A percentile compares a stretch with the other conserved stretches of the same genome.
Evolutionary conservation across 2,329 filamentous ascomycete genomes (phyloP).

Genomic region (Rhynchosporium agropyri): DNA sequence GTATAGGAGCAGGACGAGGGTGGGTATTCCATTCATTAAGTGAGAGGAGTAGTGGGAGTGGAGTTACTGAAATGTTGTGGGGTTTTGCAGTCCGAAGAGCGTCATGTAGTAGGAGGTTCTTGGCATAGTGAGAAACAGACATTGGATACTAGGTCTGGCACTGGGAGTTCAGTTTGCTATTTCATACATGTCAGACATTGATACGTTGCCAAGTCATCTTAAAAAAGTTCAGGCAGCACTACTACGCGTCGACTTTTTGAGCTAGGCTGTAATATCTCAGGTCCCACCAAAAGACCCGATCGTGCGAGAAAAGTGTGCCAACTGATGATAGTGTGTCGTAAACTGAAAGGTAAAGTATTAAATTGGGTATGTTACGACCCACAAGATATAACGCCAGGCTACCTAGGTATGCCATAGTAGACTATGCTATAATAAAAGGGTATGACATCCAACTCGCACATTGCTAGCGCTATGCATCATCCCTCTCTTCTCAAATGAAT

Average conservation of each 20-base stretch:
- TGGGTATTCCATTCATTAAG: slow-evolving; percentile 78
- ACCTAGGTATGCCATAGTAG: slow-evolving; percentile 19
- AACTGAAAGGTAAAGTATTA: neutral
- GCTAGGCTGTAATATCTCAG: neutral
- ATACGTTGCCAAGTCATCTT: no score
- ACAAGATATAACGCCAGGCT: slow-evolving; percentile 13
- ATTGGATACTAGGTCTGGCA: neutral
- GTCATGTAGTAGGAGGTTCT: neutral
- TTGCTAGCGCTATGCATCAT: neutral
- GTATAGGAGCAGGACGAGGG: slow-evolving; percentile 71
- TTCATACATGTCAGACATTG: neutral
- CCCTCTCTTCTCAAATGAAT: slow-evolving; percentile 1
- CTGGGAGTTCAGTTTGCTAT: neutral
- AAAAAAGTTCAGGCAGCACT: no score
- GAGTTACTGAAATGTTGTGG: neutral
- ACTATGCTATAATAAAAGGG: slow-evolving; percentile 19
- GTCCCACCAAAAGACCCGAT: neutral
- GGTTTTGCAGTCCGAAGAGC: neutral
- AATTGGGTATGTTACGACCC: neutral
- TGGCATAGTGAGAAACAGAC: slow-evolving; percentile 19
- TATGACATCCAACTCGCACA: slow-evolving; percentile 20
- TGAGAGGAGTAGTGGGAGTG: slow-evolving; percentile 7
- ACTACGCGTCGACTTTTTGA: no score
- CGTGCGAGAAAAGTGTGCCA: neutral
- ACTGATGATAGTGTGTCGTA: neutral